Base-by-base conservation (phyloP, 176 grass and related monocot species). In the Carex pumila region DNA sequence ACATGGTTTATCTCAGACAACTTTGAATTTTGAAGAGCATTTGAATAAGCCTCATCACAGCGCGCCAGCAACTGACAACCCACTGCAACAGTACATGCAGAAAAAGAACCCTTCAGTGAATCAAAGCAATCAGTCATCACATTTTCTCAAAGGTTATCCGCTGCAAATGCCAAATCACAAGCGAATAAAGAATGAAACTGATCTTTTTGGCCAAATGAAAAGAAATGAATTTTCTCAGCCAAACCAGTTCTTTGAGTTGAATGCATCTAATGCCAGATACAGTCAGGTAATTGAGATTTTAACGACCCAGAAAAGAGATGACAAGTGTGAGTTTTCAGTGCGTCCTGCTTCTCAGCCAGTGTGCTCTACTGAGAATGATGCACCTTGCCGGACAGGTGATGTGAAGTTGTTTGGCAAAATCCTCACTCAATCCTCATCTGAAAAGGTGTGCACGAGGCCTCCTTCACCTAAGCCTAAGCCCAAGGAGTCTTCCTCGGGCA, bases 391-490 rank as follows among this genome's bases (percentile, higher is more conserved):
- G 34, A 63, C 88, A 3, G 61, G 75, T 14, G 81, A 88, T 83
- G 59, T 89, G 25, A 85, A 69, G 70, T 85, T 94, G 12, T 91
- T 94, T 74, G 91, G 89, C 43, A 73, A 85, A 84, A 85, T 91
- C 50, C 82, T 91, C 39, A 80, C 60, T 60, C 68, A 82, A 80
- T 34, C 82, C 4, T 68, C 91, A 21, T 69, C 77, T 29, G 56
- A 85, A 81, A 90, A 81, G 21, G 59, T 54, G 22, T 59, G 25
- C 69, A 17, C 19, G 71, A 81, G 21, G 32, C 73, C 21, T 6
- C 3, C 30, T 37, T 72, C 75, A 39, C 86, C 84, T 61, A 66
- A 47, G 29, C 3, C 82, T 54, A 77, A 83, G 2, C 7, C 17
- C 30, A 52, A 63, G 39, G 17, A 67, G 52, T 50, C 83, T 15